Evolutionary conservation across 176 grass and related monocot genomes (phyloP).

Genomic region (Lolium multiflorum): DNA sequence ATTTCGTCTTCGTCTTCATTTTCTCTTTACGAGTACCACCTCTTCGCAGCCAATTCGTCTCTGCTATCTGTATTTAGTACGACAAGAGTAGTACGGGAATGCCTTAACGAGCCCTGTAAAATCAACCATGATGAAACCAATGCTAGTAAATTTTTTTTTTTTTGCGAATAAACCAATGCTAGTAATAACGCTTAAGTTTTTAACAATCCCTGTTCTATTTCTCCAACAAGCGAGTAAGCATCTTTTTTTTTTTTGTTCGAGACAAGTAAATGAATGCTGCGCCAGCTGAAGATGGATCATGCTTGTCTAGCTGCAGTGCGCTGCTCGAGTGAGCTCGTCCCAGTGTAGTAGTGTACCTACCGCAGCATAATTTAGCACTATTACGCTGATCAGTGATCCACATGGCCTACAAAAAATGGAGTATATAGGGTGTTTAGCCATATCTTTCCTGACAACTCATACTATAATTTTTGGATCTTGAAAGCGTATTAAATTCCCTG

Average conservation of each 20-base stretch:
- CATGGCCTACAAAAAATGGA: not conserved
- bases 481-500: not conserved
- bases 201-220: not conserved
- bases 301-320: not conserved
- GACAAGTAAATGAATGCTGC: not conserved
- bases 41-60: no score
- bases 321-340: slow-evolving; percentile 6
- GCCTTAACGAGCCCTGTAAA: not conserved
- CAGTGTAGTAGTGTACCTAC: slow-evolving; percentile 43
- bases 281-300: not conserved
- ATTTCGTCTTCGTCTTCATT: no score
- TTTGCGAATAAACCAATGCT: no score
- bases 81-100: no score
- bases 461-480: slow-evolving; percentile 4
- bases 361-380: not conserved
- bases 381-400: not conserved
- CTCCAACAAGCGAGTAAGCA: not conserved
- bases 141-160: no score
- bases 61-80: no score
- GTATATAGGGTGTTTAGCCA: slow-evolving; percentile 30
- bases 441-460: slow-evolving; percentile 42
- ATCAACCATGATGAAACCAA: not conserved
- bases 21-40: no score
- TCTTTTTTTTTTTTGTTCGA: not conserved
- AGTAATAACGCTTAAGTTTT: not conserved